Base-by-base conservation (phyloP, 2,329 filamentous ascomycete genomes). In the Cyphellophora attinorum region DNA sequence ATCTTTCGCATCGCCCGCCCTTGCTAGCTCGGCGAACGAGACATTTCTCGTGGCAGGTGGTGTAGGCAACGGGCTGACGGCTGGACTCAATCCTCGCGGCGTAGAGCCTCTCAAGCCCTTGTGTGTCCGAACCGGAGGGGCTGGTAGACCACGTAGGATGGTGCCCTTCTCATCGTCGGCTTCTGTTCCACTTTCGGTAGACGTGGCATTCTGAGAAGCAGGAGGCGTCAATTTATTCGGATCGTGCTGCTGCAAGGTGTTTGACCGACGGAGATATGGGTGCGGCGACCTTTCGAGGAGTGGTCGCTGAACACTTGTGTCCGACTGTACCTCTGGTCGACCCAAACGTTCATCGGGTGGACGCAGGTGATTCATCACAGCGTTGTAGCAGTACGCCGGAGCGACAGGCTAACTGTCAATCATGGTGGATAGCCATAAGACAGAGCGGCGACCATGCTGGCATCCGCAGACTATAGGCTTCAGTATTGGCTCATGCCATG, bases 151-250 rank as follows among this genome's bases (percentile, higher is more conserved):
- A 55, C 81, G 91, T 37, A 94, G 67, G 47, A 89, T 79, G 4
- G 62, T 57, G 28, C 67, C 68, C 44, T 88, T 82, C 57, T 96
- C 89, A 61, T 96, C 89, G 51, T 95, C 89, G 25, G 89, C 89
- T 55, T 96, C 89, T 12, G 88, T 93, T 15, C 89, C 89, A 55
- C 86, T 94, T 48, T 94, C 88, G 56, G 85, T 94, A 8, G 74
- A 74, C 48, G 52, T 56, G 5, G 57, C 8, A n/a, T 25, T 25
- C 8, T 8, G n/a, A 25, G 21, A 25, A n/a, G 21, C n/a, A n/a
- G 21, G 21, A 25, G 21, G n/a, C 8, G 21, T n/a, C n/a, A n/a
- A n/a, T 25, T 25, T 25, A 8, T 25, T 8, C 8, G 21, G 8
- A 25, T 25, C 21, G 21, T 25, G 8, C 21, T 25, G 21, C n/a